phyloP scores from a whole-genome alignment of 139 green algal genomes.

The Bryopsis sp. region DNA sequence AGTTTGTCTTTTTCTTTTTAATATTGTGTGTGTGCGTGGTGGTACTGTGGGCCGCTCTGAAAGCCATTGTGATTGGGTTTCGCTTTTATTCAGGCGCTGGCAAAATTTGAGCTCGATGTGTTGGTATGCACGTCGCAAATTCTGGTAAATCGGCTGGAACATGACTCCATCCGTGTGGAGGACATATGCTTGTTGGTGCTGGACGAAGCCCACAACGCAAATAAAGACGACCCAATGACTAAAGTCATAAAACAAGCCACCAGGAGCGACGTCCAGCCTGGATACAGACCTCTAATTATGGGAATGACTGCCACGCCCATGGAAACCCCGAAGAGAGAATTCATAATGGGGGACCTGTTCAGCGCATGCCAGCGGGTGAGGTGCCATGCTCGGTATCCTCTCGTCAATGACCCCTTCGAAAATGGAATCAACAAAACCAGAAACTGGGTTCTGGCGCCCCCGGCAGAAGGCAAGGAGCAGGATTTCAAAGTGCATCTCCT shows the following conservation, averaged over 20 bases:
- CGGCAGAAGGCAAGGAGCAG: neutral
- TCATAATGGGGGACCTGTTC: neutral
- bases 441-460: neutral
- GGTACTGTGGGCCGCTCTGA: too few species aligned
- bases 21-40: too few species aligned
- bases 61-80: neutral
- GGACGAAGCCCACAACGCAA: conserved; percentile 15
- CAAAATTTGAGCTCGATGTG: conserved; percentile 9
- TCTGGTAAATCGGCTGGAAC: neutral
- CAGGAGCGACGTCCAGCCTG: neutral
- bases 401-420: conserved; percentile 1
- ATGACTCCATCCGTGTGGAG: neutral
- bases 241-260: neutral
- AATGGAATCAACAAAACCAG: conserved; percentile 3
- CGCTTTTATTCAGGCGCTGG: neutral
- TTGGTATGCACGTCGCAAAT: neutral
- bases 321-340: neutral
- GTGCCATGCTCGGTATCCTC: conserved; percentile 1
- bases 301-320: conserved; percentile 12
- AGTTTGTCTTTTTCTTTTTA: too few species aligned
- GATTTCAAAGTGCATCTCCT: neutral
- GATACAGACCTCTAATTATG: neutral
- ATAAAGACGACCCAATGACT: neutral
- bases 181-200: conserved; percentile 18
- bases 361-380: neutral